Evolutionary conservation across 2,329 filamentous ascomycete species (phyloP).

Genomic region (Phialemonium atrogriseum): DNA sequence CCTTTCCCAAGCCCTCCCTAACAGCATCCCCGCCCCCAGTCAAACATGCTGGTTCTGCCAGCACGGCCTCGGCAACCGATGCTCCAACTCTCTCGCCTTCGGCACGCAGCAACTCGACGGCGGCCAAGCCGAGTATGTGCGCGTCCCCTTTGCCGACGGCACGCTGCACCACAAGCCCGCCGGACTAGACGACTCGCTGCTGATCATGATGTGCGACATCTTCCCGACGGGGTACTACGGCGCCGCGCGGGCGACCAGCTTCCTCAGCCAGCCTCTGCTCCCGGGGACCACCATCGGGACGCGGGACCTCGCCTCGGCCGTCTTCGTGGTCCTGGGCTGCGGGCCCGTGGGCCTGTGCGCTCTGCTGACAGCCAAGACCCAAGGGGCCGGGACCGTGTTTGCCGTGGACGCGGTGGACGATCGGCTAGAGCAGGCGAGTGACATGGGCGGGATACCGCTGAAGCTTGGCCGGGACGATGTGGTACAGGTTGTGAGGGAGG

Average conservation of each 20-base stretch:
- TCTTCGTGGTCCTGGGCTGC: slow-evolving; percentile 75
- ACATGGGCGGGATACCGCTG: slow-evolving; percentile 72
- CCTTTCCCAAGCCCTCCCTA: too few relatives aligned
- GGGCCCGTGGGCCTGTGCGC: slow-evolving; percentile 82
- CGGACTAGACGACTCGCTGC: slow-evolving; percentile 61
- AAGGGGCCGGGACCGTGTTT: slow-evolving; percentile 65
- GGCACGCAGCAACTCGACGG: slow-evolving; percentile 64
- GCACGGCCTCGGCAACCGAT: slow-evolving; percentile 68
- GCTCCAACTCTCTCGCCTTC: slow-evolving; percentile 61
- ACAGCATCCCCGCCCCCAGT: slow-evolving; percentile 64
- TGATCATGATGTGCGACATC: slow-evolving; percentile 88
- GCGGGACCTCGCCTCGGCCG: slow-evolving; percentile 47
- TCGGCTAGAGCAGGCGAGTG: slow-evolving; percentile 63
- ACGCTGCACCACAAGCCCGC: slow-evolving; percentile 69
- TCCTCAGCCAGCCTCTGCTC: slow-evolving; percentile 39
- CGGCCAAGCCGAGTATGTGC: slow-evolving; percentile 74
- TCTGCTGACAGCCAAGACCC: slow-evolving; percentile 66
- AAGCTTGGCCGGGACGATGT: slow-evolving; percentile 66
- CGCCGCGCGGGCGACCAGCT: slow-evolving; percentile 65
- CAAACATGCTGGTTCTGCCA: slow-evolving; percentile 79
- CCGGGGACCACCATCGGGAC: too few relatives aligned
- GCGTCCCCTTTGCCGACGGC: slow-evolving; percentile 72
- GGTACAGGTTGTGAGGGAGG: slow-evolving; percentile 60
- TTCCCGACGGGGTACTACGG: slow-evolving; percentile 85
- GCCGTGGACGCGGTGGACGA: slow-evolving; percentile 72